Base-by-base conservation (phyloP, 768 basidiomycete genomes). In the Naganishia kalamii region DNA sequence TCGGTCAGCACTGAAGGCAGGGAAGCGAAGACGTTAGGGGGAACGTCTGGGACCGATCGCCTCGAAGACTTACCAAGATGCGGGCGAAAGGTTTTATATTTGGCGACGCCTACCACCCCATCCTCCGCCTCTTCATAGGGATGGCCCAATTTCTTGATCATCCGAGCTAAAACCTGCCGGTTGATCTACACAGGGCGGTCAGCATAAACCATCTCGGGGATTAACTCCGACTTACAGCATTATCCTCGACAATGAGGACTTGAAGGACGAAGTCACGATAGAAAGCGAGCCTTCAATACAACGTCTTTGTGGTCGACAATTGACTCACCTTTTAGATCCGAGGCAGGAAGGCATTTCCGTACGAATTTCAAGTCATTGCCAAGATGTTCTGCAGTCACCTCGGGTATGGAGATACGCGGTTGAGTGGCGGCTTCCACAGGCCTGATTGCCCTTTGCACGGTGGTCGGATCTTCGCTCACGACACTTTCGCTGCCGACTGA, bases 1-100 rank as follows among this genome's bases (percentile, higher is more conserved):
- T 77, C 75, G 13, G 75, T 67, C 15, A 77, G 33, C 11, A 75
- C 73, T 46, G 13, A 2, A 19, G 4, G 27, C 21, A 23, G 19
- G 5, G 51, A 32, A 52, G 13, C 7, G 12, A 25, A 21, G 51
- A 52, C 17, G 51, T 35, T 21, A 13, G 1, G 8, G 2, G 4
- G 13, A 32, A 8, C 7, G 51, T 19, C 11, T 35, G 32, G 8
- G 32, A 1, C 17, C 17, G 37, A 8, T 8, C 4, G 33, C 3
- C 10, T 52, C 8, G 4, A 13, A 12, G 2, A 2, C 54, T 40
- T 41, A 57, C 54, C 54, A 7, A 57, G 23, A 23, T 33, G 40
- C 13, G 54, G 54, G 11, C 54, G 54, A 35, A 57, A 57, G 19
- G 54, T 57, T 27, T 57, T 57, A 23, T 57, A 57, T 15, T 41